These are phyloP conservation scores for Globisporangium polare DNA, from an alignment of 352 stramenopile species.

Conservation along the genomic window DNA sequence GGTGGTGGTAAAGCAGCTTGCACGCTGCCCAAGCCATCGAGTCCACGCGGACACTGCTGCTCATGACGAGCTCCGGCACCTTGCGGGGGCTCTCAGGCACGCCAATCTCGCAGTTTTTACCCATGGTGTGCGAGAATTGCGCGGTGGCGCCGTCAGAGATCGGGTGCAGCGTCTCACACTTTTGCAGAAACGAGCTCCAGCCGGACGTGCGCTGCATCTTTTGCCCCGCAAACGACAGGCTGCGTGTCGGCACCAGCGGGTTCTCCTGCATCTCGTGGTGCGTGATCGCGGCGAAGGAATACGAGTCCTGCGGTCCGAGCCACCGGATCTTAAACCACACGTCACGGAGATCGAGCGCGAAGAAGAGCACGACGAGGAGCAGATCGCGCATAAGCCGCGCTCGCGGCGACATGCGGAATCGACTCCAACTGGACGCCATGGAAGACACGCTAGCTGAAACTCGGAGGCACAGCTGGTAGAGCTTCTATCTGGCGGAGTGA, in stretches of 20 bases:
- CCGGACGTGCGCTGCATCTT: constrained; percentile 23
- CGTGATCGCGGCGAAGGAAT: constrained; percentile 31
- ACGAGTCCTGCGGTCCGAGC: constrained; percentile 37
- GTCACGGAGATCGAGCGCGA: constrained; percentile 48
- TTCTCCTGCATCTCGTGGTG: constrained; percentile 19
- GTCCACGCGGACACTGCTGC: constrained; percentile 38
- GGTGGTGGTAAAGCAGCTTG: constrained; percentile 38
- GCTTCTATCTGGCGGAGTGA: background rate
- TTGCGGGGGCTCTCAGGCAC: constrained; percentile 12
- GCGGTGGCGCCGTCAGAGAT: constrained; percentile 13
- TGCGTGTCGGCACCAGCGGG: constrained; percentile 3
- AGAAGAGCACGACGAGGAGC: constrained; percentile 21
- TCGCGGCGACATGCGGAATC: constrained; percentile 6
- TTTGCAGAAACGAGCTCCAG: constrained; percentile 48
- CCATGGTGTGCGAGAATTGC: constrained; percentile 28
- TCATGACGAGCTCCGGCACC: constrained; percentile 37
- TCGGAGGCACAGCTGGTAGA: background rate
- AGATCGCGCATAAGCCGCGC: constrained; percentile 25
- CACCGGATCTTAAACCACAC: constrained; percentile 57
- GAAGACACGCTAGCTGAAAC: background rate
- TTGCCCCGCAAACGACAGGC: constrained; percentile 16
- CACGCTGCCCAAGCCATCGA: constrained; percentile 52
- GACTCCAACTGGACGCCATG: background rate
- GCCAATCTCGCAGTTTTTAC: constrained; percentile 42
- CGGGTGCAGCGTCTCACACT: constrained; percentile 31